Evolutionary conservation across 768 basidiomycete genomes (phyloP), one percentile per base, ranked within the genome.

Genomic region (Boletus tomentosulus): DNA sequence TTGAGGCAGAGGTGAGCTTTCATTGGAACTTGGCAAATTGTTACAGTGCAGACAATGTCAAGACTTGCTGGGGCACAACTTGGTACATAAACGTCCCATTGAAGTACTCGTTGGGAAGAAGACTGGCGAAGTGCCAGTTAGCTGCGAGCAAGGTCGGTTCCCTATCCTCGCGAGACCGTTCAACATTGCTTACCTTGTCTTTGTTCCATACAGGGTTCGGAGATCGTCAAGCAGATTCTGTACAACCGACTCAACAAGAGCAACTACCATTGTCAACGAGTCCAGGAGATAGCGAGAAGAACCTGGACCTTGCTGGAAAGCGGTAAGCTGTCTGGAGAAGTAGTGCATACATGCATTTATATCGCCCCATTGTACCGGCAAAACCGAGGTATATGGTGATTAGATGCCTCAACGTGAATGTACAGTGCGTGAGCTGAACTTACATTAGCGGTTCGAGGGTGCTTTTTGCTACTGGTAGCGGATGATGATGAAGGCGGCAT

Each of bases 101-200:
- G 96, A 99, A 73, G 93, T 97, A 4, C 84, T 97, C 48, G 89
- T 96, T 31, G 96, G 96, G 19, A 99, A 99, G 79, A 98, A 98
- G 84, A 98, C 97, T 70, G 77, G 98, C 41, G 96, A 99, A 74
- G 95, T 97, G 96, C 55, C 96, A 94, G 4, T 79, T 95, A 30
- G 93, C 94, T 2, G 85, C 98, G 55, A 97, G 96, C 81, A 98
- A 99, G 83, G 19, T 19, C 19, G 19, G 19, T 19, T 19, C 19
- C 19, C 19, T 19, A 19, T 19, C 19, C 19, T 19, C 12, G 12
- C 31, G 12, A 41, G 39, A 49, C 42, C 42, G n/a, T 16, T 31
- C 51, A 9, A 24, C 3, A 10, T 30, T 41, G 9, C 31, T 59
- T 6, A 49, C 6, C 15, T 2, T 30, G 3, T 15, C 16, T 28